Base-by-base conservation (phyloP, 2,329 filamentous ascomycete species). In the Cylindrodendrum hubeiense region DNA sequence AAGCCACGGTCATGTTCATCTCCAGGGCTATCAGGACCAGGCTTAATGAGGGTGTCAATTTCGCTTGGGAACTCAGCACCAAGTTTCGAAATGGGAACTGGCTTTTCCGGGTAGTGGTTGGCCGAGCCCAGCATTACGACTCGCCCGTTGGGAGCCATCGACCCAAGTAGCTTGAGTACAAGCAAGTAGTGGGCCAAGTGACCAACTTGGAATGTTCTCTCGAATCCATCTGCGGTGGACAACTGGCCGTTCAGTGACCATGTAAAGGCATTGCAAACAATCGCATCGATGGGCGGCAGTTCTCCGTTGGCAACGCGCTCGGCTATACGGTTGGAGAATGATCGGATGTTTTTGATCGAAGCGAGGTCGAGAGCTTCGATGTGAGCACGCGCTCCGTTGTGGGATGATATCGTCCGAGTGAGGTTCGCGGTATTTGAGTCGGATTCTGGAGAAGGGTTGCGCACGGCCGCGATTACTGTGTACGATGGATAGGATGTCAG, bases 401-500 rank as follows among this genome's bases (percentile, higher is more conserved):
- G 33, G 2, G 60, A 49, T 1, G 67, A 34, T 6, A 77, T 72
- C 0, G 73, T 56, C 6, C 74, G 66, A 1, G 68, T 65, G 13
- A 80, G 73, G 22, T 56, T 73, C 4, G 74, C 64, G 1, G 74
- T 78, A 66, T 79, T 79, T 5, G 66, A 37, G 17, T 80, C 76
- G 2, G 68, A 66, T 6, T 69, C 66, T 22, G 6, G 62, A 12
- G 69, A 71, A 39, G 77, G 68, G 58, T 79, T 72, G 8, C 78
- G 75, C 7, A 81, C 79, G 9, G 78, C 77, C 21, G 78, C 64
- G 21, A 81, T 67, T 5, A 77, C 66, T 1, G 72, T 77, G n/a
- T 74, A 58, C 0, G 60, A 43, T 13, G 73, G 73, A 26, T 71
- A 62, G 17, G 54, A 28, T 0, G 56, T 28, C 10, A 73, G 49